These are phyloP conservation scores for Anthracocystis panici-leucophaei DNA, from an alignment of 1,284 basidiomycete species.

Conservation along the genomic window DNA sequence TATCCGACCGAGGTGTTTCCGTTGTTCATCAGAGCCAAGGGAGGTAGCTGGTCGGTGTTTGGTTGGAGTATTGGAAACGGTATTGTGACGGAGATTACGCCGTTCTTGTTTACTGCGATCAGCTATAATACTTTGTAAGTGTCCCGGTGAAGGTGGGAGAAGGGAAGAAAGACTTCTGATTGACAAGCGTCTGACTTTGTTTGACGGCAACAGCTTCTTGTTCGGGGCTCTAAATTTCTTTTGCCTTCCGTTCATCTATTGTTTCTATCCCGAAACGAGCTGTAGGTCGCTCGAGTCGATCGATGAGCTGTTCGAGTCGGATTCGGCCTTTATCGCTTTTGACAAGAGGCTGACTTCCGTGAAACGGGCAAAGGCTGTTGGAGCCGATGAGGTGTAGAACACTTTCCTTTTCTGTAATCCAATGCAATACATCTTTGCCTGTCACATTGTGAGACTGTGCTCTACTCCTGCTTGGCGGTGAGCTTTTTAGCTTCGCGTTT, in stretches of 20 bases:
- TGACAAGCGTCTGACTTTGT: too few species aligned
- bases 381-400: not conserved
- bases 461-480: constrained; percentile 18
- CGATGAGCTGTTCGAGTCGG: constrained; percentile 35
- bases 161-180: too few species aligned
- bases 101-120: constrained; percentile 40
- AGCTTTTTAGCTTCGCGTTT: constrained; percentile 43
- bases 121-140: constrained; percentile 44
- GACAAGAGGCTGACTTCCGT: constrained; percentile 21
- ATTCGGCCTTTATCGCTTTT: constrained; percentile 33
- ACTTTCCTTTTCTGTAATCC: not conserved
- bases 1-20: constrained; percentile 40
- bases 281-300: constrained; percentile 39
- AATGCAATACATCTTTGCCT: not conserved
- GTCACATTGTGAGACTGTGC: too few species aligned
- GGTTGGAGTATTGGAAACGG: constrained; percentile 37
- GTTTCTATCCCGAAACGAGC: constrained; percentile 41
- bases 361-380: not conserved
- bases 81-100: constrained; percentile 39
- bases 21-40: constrained; percentile 32
- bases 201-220: constrained; percentile 16
- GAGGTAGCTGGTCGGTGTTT: constrained; percentile 32
- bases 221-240: constrained; percentile 42
- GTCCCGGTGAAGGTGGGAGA: not conserved
- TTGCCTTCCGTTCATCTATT: constrained; percentile 38